A percentile compares a stretch with the other conserved stretches of the same genome.
These are phyloP conservation scores for Chloridella minuta DNA, from an alignment of 352 stramenopile genomes.

Conservation along the genomic window DNA sequence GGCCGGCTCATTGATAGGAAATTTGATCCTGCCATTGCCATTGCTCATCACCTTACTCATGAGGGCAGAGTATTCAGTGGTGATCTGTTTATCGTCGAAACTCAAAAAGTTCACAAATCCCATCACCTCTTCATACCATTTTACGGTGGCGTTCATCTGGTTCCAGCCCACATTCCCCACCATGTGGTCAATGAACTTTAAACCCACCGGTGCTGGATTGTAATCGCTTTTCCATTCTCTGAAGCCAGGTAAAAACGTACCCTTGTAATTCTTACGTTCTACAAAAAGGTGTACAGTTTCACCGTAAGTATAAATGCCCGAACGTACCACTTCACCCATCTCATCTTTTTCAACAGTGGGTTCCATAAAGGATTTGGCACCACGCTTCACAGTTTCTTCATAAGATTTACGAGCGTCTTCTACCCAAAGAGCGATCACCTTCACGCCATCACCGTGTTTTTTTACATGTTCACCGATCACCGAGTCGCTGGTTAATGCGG, in stretches of 20 bases:
- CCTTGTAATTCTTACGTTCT: conserved; percentile 11
- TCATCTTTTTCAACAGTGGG: conserved; percentile 15
- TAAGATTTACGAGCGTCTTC: not conserved
- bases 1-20: conserved; percentile 67
- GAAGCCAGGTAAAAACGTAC: conserved; percentile 11
- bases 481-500: not conserved
- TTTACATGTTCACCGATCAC: conserved; percentile 14
- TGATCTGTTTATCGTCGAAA: conserved; percentile 18
- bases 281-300: conserved; percentile 18
- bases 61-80: conserved; percentile 22
- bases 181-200: conserved; percentile 17
- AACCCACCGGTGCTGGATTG: not conserved
- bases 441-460: conserved; percentile 17
- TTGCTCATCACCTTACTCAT: conserved; percentile 47
- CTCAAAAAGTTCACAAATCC: conserved; percentile 14
- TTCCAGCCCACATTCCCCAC: conserved; percentile 14
- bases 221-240: not conserved
- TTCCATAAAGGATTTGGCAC: conserved; percentile 13
- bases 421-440: conserved; percentile 15
- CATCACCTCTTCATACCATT: conserved; percentile 17
- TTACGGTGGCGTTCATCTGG: conserved; percentile 13
- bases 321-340: conserved; percentile 14
- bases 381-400: conserved; percentile 12
- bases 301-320: conserved; percentile 14
- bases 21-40: conserved; percentile 57